Evolutionary conservation across 306 rosid genomes (phyloP).

Genomic region (Heteromeles arbutifolia): DNA sequence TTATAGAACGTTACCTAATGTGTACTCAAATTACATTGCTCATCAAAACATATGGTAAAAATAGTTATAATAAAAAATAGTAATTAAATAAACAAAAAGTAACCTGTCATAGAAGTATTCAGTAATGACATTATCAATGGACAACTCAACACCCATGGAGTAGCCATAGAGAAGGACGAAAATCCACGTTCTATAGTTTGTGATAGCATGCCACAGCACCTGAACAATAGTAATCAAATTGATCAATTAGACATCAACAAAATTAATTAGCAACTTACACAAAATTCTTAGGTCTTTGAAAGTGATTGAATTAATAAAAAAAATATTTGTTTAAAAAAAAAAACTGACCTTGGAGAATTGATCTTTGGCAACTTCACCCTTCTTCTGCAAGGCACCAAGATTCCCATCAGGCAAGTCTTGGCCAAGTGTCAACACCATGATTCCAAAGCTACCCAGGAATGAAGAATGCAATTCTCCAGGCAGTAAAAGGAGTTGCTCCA

Average conservation of each 20-base stretch:
- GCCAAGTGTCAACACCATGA: slow-evolving; percentile 64
- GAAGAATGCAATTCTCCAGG: slow-evolving; percentile 89
- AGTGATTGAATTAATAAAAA: too few relatives aligned
- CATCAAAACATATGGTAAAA: not conserved
- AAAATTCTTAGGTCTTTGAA: not conserved
- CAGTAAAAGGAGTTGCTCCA: slow-evolving; percentile 64
- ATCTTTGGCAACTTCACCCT: slow-evolving; percentile 66
- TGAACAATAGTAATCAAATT: slow-evolving; percentile 11
- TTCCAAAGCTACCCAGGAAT: slow-evolving; percentile 69
- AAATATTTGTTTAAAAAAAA: not conserved
- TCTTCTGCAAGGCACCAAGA: slow-evolving; percentile 63
- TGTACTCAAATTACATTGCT: too few relatives aligned
- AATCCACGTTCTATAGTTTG: slow-evolving; percentile 87
- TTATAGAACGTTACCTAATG: too few relatives aligned
- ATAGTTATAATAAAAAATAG: not conserved
- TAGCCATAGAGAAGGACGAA: slow-evolving; percentile 82
- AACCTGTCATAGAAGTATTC: slow-evolving; percentile 88
- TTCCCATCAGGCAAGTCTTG: slow-evolving; percentile 92
- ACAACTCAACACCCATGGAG: slow-evolving; percentile 89
- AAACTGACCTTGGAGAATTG: slow-evolving; percentile 57
- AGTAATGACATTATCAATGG: slow-evolving; percentile 79
- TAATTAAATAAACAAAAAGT: not conserved
- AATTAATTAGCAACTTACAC: not conserved
- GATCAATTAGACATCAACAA: not conserved
- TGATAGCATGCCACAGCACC: slow-evolving; percentile 76